Evolutionary conservation across 305 asterid species (phyloP).

Genomic region (Rubia balearica): DNA sequence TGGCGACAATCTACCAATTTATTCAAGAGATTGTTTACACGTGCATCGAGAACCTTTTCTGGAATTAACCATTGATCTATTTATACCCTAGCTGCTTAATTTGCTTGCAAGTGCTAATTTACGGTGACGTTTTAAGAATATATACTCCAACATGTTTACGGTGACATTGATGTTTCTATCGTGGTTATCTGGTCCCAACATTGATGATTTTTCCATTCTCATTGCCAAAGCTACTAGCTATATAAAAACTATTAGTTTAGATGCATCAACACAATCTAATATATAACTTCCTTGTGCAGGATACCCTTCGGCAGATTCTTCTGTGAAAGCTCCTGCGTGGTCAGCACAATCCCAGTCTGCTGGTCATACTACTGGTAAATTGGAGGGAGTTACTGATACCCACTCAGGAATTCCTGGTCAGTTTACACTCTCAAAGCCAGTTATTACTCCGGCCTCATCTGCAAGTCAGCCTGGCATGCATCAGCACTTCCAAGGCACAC

Average conservation of each 20-base stretch:
- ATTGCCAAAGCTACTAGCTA: neutral
- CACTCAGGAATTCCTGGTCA: constrained; percentile 45
- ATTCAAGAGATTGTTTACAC: neutral
- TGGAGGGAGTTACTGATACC: constrained; percentile 53
- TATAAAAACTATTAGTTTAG: constrained; percentile 11
- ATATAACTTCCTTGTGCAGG: constrained; percentile 33
- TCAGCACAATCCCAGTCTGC: constrained; percentile 55
- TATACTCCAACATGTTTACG: neutral
- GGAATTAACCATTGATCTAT: neutral
- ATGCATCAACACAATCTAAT: constrained; percentile 2
- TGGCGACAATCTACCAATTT: neutral
- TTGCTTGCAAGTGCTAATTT: neutral
- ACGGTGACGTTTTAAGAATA: neutral
- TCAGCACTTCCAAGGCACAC: constrained; percentile 41
- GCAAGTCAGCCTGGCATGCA: constrained; percentile 28
- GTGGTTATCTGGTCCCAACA: neutral
- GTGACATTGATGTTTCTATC: neutral
- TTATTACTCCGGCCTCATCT: constrained; percentile 40
- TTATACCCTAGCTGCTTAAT: neutral
- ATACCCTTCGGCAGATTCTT: constrained; percentile 41
- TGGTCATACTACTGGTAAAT: constrained; percentile 37
- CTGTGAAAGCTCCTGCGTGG: constrained; percentile 65
- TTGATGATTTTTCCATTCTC: neutral
- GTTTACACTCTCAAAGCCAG: constrained; percentile 36
- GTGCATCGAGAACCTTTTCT: neutral